Evolutionary conservation across 2,329 filamentous ascomycete genomes (phyloP), one percentile per base, ranked within the genome.

Genomic region (Fusarium solani-melongenae): DNA sequence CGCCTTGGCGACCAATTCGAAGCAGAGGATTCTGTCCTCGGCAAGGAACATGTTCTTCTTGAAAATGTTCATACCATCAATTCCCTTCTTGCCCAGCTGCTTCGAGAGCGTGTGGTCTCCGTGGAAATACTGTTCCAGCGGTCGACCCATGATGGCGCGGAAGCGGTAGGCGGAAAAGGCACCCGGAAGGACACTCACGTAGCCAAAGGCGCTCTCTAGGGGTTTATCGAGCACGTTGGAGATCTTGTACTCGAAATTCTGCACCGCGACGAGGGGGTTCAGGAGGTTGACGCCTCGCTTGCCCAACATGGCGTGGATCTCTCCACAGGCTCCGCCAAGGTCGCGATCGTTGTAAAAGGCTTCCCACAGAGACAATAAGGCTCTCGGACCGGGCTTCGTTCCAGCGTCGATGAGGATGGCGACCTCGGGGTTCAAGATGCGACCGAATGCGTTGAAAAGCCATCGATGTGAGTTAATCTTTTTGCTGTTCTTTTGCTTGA

Each of bases 401-500:
- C 75, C 75, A 10, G 75, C 75, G 57, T 77, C 75, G 33, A 77
- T 77, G 8, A 77, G 73, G 14, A 77, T 77, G 39, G 75, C 65
- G 15, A 77, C 75, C 41, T 77, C 75, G 4, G 75, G 75, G 73
- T 77, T 77, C 14, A 77, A 44, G 39, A 77, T 77, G 31, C 75
- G 75, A 7, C 75, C 75, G 17, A 77, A 77, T 31, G 75, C 75
- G 14, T 77, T 77, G n/a, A 77, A 77, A 5, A 77, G 49, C 75
- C 75, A 77, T 46, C 75, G 75, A 69, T 77, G 75, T 63, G 75
- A 77, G n/a, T 77, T 77, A 36, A 77, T 77, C 75, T 77, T 77
- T 62, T 77, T 77, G 63, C 75, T 77, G 56, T 77, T 77, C 66
- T 77, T 77, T 39, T 77, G 75, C 71, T 77, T 77, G 39, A 77